Evolutionary conservation across 208 protist genomes (phyloP), one percentile per base, ranked within the genome.

Genomic region (Lotmaria passim): DNA sequence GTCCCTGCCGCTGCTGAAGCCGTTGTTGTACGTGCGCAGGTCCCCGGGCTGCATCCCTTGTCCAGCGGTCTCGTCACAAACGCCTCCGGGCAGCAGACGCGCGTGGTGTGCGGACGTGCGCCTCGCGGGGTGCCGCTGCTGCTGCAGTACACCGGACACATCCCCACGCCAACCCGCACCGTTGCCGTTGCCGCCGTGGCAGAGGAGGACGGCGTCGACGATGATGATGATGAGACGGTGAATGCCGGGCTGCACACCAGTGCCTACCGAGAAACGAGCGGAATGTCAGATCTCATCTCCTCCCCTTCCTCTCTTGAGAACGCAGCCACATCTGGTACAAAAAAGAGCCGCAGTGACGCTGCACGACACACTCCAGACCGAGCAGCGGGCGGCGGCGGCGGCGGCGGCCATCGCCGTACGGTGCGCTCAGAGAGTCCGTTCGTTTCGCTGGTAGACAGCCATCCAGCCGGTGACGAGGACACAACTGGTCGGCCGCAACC

Each of bases 101-200:
- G 63, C 34, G 71, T 77, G 23, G 63, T 71, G 41, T 63, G 71
- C 33, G 62, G 36, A 24, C 71, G 55, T n/a, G 62, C 63, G 12
- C 56, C 63, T 19, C 71, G 56, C 12, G 52, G 63, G 4, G 71
- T 62, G 57, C 63, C 71, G 51, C 71, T 77, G 14, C 58, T 77
- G 14, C 55, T 63, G 10, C 71, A 66, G 56, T 77, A 63, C 64
- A 77, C 71, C 39, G 71, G 63, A 6, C 62, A 77, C 48, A n/a
- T 47, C 7, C 21, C 6, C n/a, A 77, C 71, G 17, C 71, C 63
- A 26, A 77, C 63, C 23, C 71, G 48, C 23, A 71, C 57, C 17
- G 47, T 70, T 28, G 24, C 50, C 14, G 21, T 76, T n/a, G 23
- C 34, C 14, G 17, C 33, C 33, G 38, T 30, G 5, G 33, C 38